phyloP scores from a whole-genome alignment of 768 basidiomycete genomes.

The Boletus subcaerulescens region DNA sequence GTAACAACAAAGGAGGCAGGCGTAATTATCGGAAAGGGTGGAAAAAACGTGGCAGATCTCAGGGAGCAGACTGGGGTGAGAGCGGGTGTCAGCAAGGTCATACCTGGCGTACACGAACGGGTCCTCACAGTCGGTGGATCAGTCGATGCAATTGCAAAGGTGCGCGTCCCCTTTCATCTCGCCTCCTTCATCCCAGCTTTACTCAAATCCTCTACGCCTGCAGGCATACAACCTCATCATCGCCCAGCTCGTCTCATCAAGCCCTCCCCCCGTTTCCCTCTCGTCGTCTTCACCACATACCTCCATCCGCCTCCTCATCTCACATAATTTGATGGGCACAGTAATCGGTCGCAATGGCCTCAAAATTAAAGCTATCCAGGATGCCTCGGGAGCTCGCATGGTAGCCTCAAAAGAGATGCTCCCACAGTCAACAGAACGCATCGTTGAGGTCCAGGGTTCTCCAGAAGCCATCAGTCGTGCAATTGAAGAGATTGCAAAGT shows the following conservation, averaged over 20 bases:
- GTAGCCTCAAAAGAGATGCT: slow-evolving; percentile 99
- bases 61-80: slow-evolving; percentile 95
- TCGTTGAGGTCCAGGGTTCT: slow-evolving; percentile 95
- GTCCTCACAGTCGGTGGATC: slow-evolving; percentile 92
- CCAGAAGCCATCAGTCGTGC: slow-evolving; percentile 91
- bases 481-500: slow-evolving; percentile 93
- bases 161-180: slow-evolving; percentile 31
- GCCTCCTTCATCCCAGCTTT: not conserved
- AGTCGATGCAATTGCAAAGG: slow-evolving; percentile 91
- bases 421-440: slow-evolving; percentile 97
- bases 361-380: slow-evolving; percentile 99
- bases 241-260: slow-evolving; percentile 81
- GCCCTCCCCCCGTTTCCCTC: slow-evolving; percentile 67
- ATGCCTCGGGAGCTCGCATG: slow-evolving; percentile 94
- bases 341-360: slow-evolving; percentile 95
- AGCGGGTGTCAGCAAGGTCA: slow-evolving; percentile 98
- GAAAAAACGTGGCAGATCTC: slow-evolving; percentile 96
- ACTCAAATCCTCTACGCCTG: slow-evolving; percentile 10
- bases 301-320: slow-evolving; percentile 94
- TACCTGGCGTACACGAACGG: slow-evolving; percentile 95
- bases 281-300: slow-evolving; percentile 68
- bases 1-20: slow-evolving; percentile 97
- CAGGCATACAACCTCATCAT: slow-evolving; percentile 96
- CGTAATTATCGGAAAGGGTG: slow-evolving; percentile 94
- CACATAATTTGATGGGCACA: slow-evolving; percentile 99